Base-by-base conservation (phyloP, 306 rosid genomes). In the Begonia fuchsioides region DNA sequence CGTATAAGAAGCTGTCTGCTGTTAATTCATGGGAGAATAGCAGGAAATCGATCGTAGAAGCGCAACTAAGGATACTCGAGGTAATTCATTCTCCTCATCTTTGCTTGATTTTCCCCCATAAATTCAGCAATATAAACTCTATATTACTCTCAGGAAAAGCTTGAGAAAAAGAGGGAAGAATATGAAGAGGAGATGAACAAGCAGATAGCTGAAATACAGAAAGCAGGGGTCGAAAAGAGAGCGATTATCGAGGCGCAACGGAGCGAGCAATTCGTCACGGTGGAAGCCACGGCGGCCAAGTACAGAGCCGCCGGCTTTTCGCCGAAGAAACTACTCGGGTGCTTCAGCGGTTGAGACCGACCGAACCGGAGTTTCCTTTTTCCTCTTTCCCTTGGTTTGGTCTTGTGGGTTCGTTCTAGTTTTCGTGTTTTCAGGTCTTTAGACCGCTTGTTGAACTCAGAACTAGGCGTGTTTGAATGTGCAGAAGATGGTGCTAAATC, bases 11-110 rank as follows among this genome's bases (percentile, higher is more conserved):
- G 51, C 48, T 59, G 15, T 65, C 83, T 40, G 67, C 81, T 3
- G 76, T 87, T 65, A 85, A 60, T 55, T 59, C 67, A 54, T 77
- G 94, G 94, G 96, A 83, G 68, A 69, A 73, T 38, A 69, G 49
- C 60, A 80, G 46, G 63, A 87, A 51, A 63, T 70, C 79, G 14
- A 43, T 64, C 6, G 72, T 80, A 41, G 87, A 87, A 39, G 81
- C 88, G 19, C 45, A 80, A 44, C 79, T 80, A 43, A 71, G 58
- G 67, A 72, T 63, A 68, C 63, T 80, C 44, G 96, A 83, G 94
- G 96, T 83, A 64, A 39, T 15, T 48, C 16, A 15, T 35, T 45
- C 46, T 32, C 7, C 35, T 20, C 3, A 6, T 20, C 32, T 20
- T 20, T 20, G 3, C 32, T 20, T 20, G 0, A 0, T n/a, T 20